Base-by-base conservation (phyloP, 2,329 filamentous ascomycete species). In the Dactylellina leptospora region DNA sequence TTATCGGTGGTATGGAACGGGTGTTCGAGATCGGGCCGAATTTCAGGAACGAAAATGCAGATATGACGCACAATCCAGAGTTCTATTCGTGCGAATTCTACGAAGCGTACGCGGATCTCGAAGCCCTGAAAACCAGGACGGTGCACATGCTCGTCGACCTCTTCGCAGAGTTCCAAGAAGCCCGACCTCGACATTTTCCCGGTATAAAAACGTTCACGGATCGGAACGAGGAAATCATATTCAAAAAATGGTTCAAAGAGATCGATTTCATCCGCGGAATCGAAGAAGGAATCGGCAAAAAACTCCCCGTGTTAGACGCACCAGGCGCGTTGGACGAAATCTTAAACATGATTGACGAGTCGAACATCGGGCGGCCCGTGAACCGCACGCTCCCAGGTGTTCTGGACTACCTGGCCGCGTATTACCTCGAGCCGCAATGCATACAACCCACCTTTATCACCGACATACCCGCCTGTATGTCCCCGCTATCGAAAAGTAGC, bases 61-160 rank as follows among this genome's bases (percentile, higher is more conserved):
- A 97, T 79, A 86, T 85, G 27, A 96, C 92, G 0, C 95, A 99
- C 79, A 99, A 99, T 78, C 93, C 95, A 0, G 95, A 99, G 78
- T 99, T 97, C 81, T 95, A 91, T 45, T 97, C 91, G 71, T 97
- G 93, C 82, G 95, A 99, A 81, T 97, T 96, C 81, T 99, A 99
- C 81, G 88, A 90, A 73, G 89, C 93, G 1, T 96, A 93, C 77
- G 87, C 89, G 71, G 90, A 89, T 74, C 84, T 97, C 0, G 82
- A 87, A 33, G 86, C 90, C 42, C 82, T 97, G 54, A 92, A 96
- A 77, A 78, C 80, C 18, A 86, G 88, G 78, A 97, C 93, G 0
- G 90, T 95, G 79, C 82, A 84, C 11, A 80, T 97, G 50, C 80
- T 97, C 28, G 82, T 79, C 30, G 83, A 85, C 16, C 82, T 93